A percentile compares a stretch with the other conserved stretches of the same genome.
phyloP scores from a whole-genome alignment of 1,284 basidiomycete genomes.

The Ceratorhiza oryzae-sativae region DNA sequence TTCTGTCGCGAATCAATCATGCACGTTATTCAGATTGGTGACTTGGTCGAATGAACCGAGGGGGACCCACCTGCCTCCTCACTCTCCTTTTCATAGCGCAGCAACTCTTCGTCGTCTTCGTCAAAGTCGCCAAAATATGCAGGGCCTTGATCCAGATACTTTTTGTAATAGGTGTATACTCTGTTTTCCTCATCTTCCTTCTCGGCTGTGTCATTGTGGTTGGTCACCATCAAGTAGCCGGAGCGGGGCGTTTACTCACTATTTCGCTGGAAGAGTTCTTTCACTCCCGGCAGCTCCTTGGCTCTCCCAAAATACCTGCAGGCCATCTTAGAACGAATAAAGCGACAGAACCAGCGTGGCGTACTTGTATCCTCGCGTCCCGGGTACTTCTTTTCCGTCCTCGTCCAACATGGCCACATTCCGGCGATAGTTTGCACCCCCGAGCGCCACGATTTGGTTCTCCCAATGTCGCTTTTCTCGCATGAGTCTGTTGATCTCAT shows the following conservation, averaged over 20 bases:
- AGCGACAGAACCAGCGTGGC: conserved; percentile 48
- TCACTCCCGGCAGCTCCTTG: conserved; percentile 94
- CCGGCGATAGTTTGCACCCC: conserved; percentile 94
- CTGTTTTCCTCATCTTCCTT: conserved; percentile 85
- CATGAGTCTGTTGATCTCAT: conserved; percentile 96
- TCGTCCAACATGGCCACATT: conserved; percentile 92
- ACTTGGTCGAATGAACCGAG: conserved; percentile 27
- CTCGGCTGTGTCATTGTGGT: conserved; percentile 10
- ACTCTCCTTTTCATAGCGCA: conserved; percentile 73
- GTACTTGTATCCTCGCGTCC: conserved; percentile 98
- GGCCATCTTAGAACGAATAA: background rate
- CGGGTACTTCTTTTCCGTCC: conserved; percentile 93
- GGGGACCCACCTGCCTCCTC: conserved; percentile 74
- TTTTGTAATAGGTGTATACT: conserved; percentile 80
- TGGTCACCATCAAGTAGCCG: background rate
- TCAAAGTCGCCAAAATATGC: conserved; percentile 93
- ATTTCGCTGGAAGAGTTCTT: conserved; percentile 87
- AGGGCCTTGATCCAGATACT: conserved; percentile 87
- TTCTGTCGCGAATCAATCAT: conserved; percentile 54
- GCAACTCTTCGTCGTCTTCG: conserved; percentile 74
- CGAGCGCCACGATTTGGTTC: conserved; percentile 92
- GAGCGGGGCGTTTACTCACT: conserved; percentile 57
- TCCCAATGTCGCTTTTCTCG: conserved; percentile 98
- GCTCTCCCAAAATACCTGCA: conserved; percentile 94
- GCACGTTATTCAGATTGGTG: background rate